Base-by-base conservation (phyloP, 768 basidiomycete species). In the Boletus rubropictus region DNA sequence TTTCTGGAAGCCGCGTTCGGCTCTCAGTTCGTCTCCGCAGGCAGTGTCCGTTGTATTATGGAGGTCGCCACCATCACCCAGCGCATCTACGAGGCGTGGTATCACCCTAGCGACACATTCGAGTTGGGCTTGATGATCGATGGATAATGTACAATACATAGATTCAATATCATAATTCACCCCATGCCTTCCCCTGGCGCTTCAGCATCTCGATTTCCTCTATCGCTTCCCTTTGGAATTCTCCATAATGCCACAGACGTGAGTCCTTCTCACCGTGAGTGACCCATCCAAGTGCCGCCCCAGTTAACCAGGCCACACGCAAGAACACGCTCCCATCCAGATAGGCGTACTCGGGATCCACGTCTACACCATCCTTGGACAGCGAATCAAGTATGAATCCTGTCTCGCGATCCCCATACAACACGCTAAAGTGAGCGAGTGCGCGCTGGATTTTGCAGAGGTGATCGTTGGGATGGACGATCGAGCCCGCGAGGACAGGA, bases 311-410 rank as follows among this genome's bases (percentile, higher is more conserved):
- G 5, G 81, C 83, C 0, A 69, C 68, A 37, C 82, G 69, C 31
- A 82, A 53, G 58, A 88, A 88, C 39, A 88, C 54, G 15, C 76
- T 77, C 8, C 84, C 84, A 58, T 86, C 84, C 10, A 79, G 54
- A 28, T 59, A 59, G 2, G 52, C 65, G n/a, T 76, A 82, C 12
- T 70, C 67, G 35, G 82, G 62, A 41, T 78, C 68, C 11, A 72
- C 72, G 1, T 56, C 56, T 22, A 64, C 54, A 41, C 49, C 52
- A 11, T 63, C 62, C 25, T 55, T 58, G 22, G 32, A 39, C 8
- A 64, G 42, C 2, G 54, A 54, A 1, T 58, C 54, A 21, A 66
- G 31, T 11, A 63, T 57, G 36, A 69, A 75, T 4, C 69, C 70
- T 1, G 61, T 51, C 37, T 60, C 45, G 1, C 75, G 67, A 25